phyloP scores from a whole-genome alignment of 179 eudicot genomes.

The Silene vulgaris region DNA sequence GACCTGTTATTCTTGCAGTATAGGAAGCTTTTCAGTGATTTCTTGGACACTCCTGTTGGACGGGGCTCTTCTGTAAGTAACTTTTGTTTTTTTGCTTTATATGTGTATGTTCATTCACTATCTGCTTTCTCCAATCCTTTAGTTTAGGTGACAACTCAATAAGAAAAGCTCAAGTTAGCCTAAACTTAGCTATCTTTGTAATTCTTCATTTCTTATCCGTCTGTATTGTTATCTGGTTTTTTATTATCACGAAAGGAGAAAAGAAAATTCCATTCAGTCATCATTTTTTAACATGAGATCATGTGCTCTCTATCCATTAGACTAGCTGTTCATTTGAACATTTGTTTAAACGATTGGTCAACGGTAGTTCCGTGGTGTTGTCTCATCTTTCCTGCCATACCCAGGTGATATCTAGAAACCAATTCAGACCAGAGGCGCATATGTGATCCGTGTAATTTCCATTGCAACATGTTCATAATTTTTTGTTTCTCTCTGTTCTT shows the following conservation, averaged over 20 bases:
- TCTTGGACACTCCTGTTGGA: slow-evolving; percentile 72
- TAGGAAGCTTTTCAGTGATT: slow-evolving; percentile 62
- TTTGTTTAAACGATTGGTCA: too few relatives aligned
- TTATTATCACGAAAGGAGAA: background rate
- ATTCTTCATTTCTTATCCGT: too few relatives aligned
- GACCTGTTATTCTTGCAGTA: slow-evolving; percentile 59
- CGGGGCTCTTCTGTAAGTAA: slow-evolving; percentile 60
- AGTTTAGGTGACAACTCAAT: background rate
- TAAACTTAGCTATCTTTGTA: background rate
- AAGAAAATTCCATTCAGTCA: slow-evolving; percentile 9
- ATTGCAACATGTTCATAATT: too few relatives aligned
- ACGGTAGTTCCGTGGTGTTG: too few relatives aligned
- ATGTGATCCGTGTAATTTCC: too few relatives aligned
- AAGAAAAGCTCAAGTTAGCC: background rate
- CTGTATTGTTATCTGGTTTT: background rate
- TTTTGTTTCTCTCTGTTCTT: too few relatives aligned
- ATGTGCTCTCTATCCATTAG: too few relatives aligned
- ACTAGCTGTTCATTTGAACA: too few relatives aligned
- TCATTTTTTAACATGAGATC: background rate
- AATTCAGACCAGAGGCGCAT: too few relatives aligned
- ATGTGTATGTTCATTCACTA: background rate
- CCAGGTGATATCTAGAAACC: too few relatives aligned
- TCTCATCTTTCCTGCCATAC: too few relatives aligned
- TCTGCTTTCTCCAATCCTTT: background rate
- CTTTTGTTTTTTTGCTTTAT: background rate